Base-by-base conservation (phyloP, 2,329 filamentous ascomycete species). In the Colletotrichum tropicicola region DNA sequence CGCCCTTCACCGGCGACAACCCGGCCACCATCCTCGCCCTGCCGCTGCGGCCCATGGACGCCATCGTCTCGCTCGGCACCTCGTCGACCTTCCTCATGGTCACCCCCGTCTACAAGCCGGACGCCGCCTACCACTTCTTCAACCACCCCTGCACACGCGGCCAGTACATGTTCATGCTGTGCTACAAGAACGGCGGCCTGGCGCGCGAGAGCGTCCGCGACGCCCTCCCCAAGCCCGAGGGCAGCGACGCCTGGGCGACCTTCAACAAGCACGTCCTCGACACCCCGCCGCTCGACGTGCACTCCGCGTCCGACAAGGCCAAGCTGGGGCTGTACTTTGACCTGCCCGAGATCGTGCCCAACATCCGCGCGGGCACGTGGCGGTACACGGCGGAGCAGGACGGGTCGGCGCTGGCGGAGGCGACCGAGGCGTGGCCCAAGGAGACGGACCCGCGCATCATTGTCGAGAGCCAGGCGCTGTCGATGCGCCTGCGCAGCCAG, bases 121-220 rank as follows among this genome's bases (percentile, higher is more conserved):
- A 98, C 74, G 92, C 93, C 3, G 88, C 92, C 6, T 97, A 97
- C 74, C 96, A 99, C 82, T 97, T 98, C 84, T 97, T 98, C 87
- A 97, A 98, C 82, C 94, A 98, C 78, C 96, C 96, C 2, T 96
- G 94, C 45, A 97, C 93, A 1, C 82, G 90, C 0, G 93, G 92
- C 1, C 87, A 98, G 65, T 98, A 97, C 86, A 98, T 99, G 96
- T 98, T 99, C 80, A 99, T 99, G 96, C 89, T 99, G 35, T 99
- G 96, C 85, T 99, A 98, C 84, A 98, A 98, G 81, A 99, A 99
- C 79, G 96, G 96, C 70, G 94, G 94, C 2, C 88, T 98, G 1
- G 95, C 96, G 2, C 91, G 96, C 45, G 96, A 99, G 76, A 90
- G 92, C 72, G 88, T 98, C 67, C 91, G 96, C 58, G 93, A 99